These are phyloP conservation scores for Rubia occidens DNA, from an alignment of 305 asterid genomes.

Conservation along the genomic window DNA sequence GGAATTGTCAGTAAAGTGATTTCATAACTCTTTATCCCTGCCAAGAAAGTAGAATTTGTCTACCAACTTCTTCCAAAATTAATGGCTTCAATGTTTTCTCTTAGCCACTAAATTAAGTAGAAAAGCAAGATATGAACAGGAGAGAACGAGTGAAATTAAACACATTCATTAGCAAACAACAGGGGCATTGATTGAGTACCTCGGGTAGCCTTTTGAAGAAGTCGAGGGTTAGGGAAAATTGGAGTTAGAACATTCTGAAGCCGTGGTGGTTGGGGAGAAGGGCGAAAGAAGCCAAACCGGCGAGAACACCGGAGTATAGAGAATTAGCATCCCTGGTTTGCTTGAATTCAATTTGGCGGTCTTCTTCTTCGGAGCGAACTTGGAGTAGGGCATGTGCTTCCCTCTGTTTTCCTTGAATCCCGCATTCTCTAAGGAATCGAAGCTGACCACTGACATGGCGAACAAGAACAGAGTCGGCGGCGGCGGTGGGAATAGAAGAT, in stretches of 20 bases:
- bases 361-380: constrained; percentile 21
- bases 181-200: no score
- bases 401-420: constrained; percentile 58
- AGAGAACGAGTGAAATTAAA: no score
- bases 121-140: not conserved
- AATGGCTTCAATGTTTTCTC: no score
- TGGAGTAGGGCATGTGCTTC: constrained; percentile 47
- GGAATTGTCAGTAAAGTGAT: not conserved
- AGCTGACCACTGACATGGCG: constrained; percentile 43
- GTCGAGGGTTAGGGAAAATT: constrained; percentile 16
- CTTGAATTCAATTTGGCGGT: constrained; percentile 19
- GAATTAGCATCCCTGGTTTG: constrained; percentile 30
- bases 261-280: constrained; percentile 17
- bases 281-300: constrained; percentile 23
- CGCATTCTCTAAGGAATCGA: constrained; percentile 25
- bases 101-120: not conserved
- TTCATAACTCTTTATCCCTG: not conserved
- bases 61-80: not conserved
- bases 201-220: no score
- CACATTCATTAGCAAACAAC: no score
- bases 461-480: constrained; percentile 42
- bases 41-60: not conserved
- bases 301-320: constrained; percentile 32
- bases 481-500: constrained; percentile 36
- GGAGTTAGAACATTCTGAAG: constrained; percentile 24